Percentiles rank a stretch among this genome's conserved stretches.
Evolutionary conservation across 441 rosid genomes (phyloP).

Genomic region (Populus trichocarpa): DNA sequence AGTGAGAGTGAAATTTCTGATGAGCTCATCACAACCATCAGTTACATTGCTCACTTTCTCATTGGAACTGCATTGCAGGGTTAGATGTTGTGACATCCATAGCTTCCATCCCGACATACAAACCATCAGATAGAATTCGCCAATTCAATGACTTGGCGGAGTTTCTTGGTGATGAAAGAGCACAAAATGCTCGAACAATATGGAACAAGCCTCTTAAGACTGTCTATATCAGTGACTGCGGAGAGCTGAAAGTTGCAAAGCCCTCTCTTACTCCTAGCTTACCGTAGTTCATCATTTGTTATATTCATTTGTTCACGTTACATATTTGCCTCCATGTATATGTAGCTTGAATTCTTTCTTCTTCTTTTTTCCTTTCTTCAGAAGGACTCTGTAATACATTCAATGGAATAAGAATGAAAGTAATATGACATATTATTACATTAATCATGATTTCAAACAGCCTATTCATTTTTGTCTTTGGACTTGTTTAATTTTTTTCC

Average conservation of each 20-base stretch:
- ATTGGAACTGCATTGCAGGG: constrained; percentile 35
- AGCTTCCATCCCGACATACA: constrained; percentile 69
- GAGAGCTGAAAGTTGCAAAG: constrained; percentile 68
- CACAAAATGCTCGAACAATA: constrained; percentile 57
- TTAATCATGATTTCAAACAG: not conserved
- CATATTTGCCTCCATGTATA: not conserved
- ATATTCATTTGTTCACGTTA: not conserved
- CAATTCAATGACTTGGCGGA: constrained; percentile 68
- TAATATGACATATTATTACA: not conserved
- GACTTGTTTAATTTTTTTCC: not conserved
- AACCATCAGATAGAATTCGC: constrained; percentile 61
- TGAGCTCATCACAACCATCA: not conserved
- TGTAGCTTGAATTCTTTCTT: not conserved
- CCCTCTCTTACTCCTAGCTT: constrained; percentile 65
- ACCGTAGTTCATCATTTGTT: constrained; percentile 30
- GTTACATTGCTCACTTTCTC: not conserved
- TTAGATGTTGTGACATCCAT: constrained; percentile 76
- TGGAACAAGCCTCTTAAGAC: constrained; percentile 85
- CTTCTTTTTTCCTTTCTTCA: not conserved
- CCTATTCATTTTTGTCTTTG: not conserved
- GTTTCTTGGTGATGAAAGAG: constrained; percentile 84
- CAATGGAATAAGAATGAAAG: not conserved
- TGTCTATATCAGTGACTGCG: constrained; percentile 65
- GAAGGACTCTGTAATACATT: not conserved
- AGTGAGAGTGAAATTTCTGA: not conserved